Evolutionary conservation across 768 basidiomycete genomes (phyloP).

Genomic region (Suillus fuscotomentosus): DNA sequence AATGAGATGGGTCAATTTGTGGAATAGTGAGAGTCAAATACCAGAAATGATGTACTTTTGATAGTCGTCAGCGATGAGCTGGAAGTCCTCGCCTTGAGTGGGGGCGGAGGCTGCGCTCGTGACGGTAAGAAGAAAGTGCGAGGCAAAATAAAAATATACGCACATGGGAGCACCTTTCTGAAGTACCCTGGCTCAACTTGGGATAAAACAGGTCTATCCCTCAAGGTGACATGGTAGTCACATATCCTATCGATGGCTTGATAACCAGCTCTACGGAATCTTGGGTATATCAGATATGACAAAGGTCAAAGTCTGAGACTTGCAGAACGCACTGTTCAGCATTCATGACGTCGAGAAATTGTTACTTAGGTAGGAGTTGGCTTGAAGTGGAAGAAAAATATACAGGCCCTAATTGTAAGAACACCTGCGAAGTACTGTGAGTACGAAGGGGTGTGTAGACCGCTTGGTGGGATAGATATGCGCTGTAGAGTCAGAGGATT

Average conservation of each 20-base stretch:
- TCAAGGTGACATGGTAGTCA: slow-evolving; percentile 76
- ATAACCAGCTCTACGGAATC: slow-evolving; percentile 85
- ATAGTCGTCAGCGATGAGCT: slow-evolving; percentile 73
- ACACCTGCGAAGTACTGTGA: no score
- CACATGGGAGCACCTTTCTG: slow-evolving; percentile 63
- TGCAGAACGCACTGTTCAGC: slow-evolving; percentile 40
- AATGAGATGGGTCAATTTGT: not conserved
- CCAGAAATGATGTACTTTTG: slow-evolving; percentile 83
- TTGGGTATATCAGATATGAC: slow-evolving; percentile 24
- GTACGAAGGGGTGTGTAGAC: no score
- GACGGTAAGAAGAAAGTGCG: not conserved
- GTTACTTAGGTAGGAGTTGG: not conserved
- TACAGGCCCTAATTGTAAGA: not conserved
- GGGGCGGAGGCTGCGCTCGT: slow-evolving; percentile 51
- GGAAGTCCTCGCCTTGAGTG: slow-evolving; percentile 69
- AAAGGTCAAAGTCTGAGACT: not conserved
- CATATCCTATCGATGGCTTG: slow-evolving; percentile 88
- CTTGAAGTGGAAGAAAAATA: not conserved
- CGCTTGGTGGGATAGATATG: no score
- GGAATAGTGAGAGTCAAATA: slow-evolving; percentile 21
- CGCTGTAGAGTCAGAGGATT: no score
- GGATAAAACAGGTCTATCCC: slow-evolving; percentile 62
- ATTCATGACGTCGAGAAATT: slow-evolving; percentile 34
- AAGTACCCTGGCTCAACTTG: slow-evolving; percentile 88
- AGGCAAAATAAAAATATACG: slow-evolving; percentile 3